phyloP scores from a whole-genome alignment of 345 rosid genomes.

The Acer negundo region DNA sequence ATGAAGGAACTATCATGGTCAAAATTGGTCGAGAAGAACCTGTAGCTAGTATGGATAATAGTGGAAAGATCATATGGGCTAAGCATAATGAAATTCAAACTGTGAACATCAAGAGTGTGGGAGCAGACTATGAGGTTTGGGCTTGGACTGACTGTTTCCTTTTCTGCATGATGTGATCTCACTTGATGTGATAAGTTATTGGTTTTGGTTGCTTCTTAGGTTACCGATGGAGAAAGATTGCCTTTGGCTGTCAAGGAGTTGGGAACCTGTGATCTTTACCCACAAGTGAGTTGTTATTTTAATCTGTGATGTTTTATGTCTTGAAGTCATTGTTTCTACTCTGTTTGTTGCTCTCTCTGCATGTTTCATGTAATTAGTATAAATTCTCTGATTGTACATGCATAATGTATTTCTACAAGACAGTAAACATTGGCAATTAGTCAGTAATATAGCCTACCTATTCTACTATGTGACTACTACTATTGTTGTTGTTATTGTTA shows the following conservation, averaged over 20 bases:
- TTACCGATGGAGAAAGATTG: slow-evolving; percentile 96
- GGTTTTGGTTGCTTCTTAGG: slow-evolving; percentile 46
- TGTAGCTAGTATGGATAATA: slow-evolving; percentile 98
- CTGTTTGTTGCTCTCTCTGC: background rate
- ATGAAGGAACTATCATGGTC: slow-evolving; percentile 99
- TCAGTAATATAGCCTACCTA: background rate
- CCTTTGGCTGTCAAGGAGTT: slow-evolving; percentile 97
- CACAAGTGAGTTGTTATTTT: slow-evolving; percentile 71
- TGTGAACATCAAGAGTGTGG: slow-evolving; percentile 94
- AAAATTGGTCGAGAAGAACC: slow-evolving; percentile 98
- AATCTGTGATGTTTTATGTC: slow-evolving; percentile 8
- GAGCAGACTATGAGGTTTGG: slow-evolving; percentile 92
- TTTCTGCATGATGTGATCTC: slow-evolving; percentile 20
- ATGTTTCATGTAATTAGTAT: background rate
- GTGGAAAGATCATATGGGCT: slow-evolving; percentile 99
- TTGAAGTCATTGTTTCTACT: background rate
- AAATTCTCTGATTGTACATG: slow-evolving; percentile 18
- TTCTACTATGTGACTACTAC: background rate
- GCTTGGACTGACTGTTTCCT: background rate
- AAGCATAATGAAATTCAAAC: slow-evolving; percentile 99
- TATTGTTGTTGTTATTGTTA: too few species aligned
- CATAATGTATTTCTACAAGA: slow-evolving; percentile 15
- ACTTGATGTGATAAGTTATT: slow-evolving; percentile 24
- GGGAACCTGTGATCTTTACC: slow-evolving; percentile 99
- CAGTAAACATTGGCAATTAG: background rate